phyloP scores from a whole-genome alignment of 306 rosid species.

The Medicago ruthenica region DNA sequence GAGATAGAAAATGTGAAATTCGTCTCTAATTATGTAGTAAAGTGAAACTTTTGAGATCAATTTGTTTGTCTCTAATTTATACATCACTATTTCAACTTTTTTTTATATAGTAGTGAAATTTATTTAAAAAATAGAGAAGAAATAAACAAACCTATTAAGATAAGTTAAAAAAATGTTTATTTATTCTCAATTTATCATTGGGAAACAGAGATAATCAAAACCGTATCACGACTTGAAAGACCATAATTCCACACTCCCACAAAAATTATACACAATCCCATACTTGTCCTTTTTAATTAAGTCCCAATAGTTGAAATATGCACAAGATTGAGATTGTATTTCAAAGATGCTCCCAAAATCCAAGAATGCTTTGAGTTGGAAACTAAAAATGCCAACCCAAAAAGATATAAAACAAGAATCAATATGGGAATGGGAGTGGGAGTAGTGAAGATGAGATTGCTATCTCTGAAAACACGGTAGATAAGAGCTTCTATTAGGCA shows the following conservation, averaged over 20 bases:
- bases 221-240: conserved; percentile 12
- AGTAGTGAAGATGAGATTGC: background rate
- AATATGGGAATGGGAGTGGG: conserved; percentile 22
- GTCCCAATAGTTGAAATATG: background rate
- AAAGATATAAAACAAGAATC: conserved; percentile 17
- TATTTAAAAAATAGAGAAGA: too few species aligned
- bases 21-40: too few species aligned
- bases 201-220: conserved; percentile 23
- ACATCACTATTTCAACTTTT: too few species aligned
- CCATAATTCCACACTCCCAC: conserved; percentile 16
- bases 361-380: conserved; percentile 45
- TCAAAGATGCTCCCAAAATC: conserved; percentile 49
- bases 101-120: too few species aligned
- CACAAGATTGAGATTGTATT: conserved; percentile 25
- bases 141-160: background rate
- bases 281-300: background rate
- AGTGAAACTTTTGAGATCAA: too few species aligned
- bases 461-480: conserved; percentile 25
- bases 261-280: conserved; percentile 36
- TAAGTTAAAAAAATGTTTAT: conserved; percentile 3
- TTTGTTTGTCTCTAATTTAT: too few species aligned
- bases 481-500: background rate
- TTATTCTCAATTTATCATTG: background rate
- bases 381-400: conserved; percentile 30
- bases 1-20: too few species aligned